These are phyloP conservation scores for Pyrus bretschneideri DNA, from an alignment of 306 rosid species.

Conservation along the genomic window DNA sequence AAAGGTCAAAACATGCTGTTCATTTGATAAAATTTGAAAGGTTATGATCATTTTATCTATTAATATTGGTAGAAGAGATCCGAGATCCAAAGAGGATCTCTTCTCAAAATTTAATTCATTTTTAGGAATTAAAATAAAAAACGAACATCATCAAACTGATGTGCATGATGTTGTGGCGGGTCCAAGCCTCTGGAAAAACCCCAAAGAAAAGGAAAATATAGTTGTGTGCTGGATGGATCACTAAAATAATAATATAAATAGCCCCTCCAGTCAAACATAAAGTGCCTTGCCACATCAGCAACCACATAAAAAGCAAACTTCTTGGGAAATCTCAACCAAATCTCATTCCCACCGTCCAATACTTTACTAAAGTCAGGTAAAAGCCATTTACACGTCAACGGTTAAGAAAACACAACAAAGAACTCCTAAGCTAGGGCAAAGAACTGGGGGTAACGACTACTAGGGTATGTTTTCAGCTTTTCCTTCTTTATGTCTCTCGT, in stretches of 20 bases:
- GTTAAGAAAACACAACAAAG: background rate
- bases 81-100: too few relatives aligned
- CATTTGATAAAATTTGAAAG: too few relatives aligned
- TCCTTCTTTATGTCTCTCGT: background rate
- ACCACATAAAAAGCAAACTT: slow-evolving; percentile 7
- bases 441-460: background rate
- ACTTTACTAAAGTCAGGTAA: background rate
- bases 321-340: background rate
- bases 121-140: too few relatives aligned
- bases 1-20: fast-evolving
- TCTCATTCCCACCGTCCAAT: background rate
- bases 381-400: background rate
- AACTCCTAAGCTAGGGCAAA: background rate
- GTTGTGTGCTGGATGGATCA: slow-evolving; percentile 2
- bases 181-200: background rate
- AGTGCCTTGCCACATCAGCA: slow-evolving; percentile 23
- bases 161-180: background rate
- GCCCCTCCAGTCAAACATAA: slow-evolving; percentile 11
- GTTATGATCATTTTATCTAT: fast-evolving
- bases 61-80: too few relatives aligned
- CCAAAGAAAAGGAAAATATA: background rate
- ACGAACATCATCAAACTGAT: background rate
- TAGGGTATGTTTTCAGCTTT: too few relatives aligned
- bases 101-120: too few relatives aligned
- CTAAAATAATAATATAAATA: slow-evolving; percentile 1